These are phyloP conservation scores for Sergeia podlipaevii DNA, from an alignment of 208 protist genomes.

Conservation along the genomic window DNA sequence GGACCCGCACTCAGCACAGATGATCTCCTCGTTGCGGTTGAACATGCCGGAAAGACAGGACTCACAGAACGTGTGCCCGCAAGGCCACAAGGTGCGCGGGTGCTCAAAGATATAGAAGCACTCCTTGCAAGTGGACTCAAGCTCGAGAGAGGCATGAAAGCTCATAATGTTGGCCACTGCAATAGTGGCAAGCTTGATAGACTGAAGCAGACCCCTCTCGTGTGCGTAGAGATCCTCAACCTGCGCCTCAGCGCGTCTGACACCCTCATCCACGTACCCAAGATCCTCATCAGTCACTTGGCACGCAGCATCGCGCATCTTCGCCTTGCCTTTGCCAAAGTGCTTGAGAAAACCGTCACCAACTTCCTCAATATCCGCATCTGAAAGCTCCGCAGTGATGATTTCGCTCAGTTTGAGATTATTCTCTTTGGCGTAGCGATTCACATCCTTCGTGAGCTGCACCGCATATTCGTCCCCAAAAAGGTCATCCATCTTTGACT, in stretches of 20 bases:
- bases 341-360: constrained; percentile 50
- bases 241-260: constrained; percentile 46
- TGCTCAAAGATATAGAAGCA: constrained; percentile 84
- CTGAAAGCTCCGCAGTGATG: constrained; percentile 6
- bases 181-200: constrained; percentile 56
- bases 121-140: constrained; percentile 85
- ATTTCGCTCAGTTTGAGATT: constrained; percentile 21
- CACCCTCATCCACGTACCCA: constrained; percentile 62
- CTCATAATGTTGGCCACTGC: constrained; percentile 76
- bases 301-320: constrained; percentile 37
- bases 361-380: constrained; percentile 11
- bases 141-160: constrained; percentile 80
- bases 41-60: constrained; percentile 73
- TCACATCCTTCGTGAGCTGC: constrained; percentile 63
- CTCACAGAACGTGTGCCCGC: constrained; percentile 87
- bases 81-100: constrained; percentile 84
- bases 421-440: constrained; percentile 49
- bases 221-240: constrained; percentile 72
- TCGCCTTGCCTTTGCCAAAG: constrained; percentile 37
- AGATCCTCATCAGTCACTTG: constrained; percentile 73
- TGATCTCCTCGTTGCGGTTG: constrained; percentile 66
- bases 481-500: constrained; percentile 21
- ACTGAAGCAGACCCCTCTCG: constrained; percentile 47
- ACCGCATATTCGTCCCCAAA: constrained; percentile 63
- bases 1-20: constrained; percentile 84